A percentile compares a stretch with the other conserved stretches of the same genome.
These are phyloP conservation scores for Monosporascus ibericus DNA, from an alignment of 2,329 filamentous ascomycete species.

Conservation along the genomic window DNA sequence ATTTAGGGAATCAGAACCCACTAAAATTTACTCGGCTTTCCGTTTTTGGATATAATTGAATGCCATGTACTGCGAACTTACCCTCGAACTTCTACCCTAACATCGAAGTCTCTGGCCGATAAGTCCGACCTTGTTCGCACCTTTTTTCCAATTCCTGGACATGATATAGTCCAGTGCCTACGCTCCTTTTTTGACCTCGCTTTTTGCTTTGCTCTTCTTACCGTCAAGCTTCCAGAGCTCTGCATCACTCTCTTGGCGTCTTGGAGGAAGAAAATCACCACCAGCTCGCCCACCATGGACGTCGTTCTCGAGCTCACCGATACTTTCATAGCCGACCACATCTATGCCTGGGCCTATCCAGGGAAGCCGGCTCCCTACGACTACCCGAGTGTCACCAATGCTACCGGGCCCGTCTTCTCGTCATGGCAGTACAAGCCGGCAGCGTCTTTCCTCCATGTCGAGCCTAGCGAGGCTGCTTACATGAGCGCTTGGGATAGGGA, in stretches of 20 bases:
- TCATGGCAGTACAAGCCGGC: slow-evolving; percentile 67
- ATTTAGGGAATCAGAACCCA: too few relatives aligned
- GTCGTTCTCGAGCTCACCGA: slow-evolving; percentile 83
- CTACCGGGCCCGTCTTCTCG: slow-evolving; percentile 51
- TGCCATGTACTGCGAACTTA: background rate
- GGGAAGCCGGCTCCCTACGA: slow-evolving; percentile 47
- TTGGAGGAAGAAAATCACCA: background rate
- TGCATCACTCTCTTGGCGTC: slow-evolving; percentile 6
- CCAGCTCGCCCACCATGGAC: slow-evolving; percentile 61
- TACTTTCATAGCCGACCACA: slow-evolving; percentile 71
- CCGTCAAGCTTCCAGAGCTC: slow-evolving; percentile 21
- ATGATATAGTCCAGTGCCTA: background rate
- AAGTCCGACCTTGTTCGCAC: background rate
- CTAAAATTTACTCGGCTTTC: background rate
- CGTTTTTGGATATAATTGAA: background rate
- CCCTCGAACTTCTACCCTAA: background rate
- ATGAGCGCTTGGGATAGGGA: slow-evolving; percentile 72
- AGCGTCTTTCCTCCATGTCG: slow-evolving; percentile 60
- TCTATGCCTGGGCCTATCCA: slow-evolving; percentile 70
- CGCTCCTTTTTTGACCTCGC: background rate
- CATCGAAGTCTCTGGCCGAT: background rate
- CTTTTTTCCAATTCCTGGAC: background rate
- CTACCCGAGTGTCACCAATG: slow-evolving; percentile 42
- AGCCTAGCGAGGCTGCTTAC: slow-evolving; percentile 72
- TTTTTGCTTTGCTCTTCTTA: slow-evolving; percentile 8